Conservation (phyloP, 2,329 filamentous ascomycete species). For the Westerdykella ornata region DNA sequence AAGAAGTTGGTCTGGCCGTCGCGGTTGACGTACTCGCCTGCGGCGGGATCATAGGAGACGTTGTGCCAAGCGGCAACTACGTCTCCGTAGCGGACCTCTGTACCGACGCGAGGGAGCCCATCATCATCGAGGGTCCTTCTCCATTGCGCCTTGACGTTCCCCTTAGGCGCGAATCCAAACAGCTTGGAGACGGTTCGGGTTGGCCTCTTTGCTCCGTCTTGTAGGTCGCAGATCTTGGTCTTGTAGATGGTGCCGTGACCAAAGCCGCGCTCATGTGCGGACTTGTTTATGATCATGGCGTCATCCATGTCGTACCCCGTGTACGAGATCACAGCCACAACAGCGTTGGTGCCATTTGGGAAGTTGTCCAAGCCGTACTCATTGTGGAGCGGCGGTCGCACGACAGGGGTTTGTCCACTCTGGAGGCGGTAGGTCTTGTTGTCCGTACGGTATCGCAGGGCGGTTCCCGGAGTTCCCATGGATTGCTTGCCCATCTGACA, state of each 20-base stretch:
- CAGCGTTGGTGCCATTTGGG: conserved; percentile 89
- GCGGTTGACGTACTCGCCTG: conserved; percentile 73
- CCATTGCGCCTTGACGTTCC: conserved; percentile 62
- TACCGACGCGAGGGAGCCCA: conserved; percentile 75
- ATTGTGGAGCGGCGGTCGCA: conserved; percentile 87
- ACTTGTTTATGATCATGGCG: conserved; percentile 99
- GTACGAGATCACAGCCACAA: conserved; percentile 97
- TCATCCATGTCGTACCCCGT: conserved; percentile 99
- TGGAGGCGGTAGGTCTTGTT: conserved; percentile 96
- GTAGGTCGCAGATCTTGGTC: conserved; percentile 82
- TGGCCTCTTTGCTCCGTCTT: conserved; percentile 66
- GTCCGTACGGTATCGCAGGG: conserved; percentile 80
- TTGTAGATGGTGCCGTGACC: conserved; percentile 97
- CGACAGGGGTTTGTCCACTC: conserved; percentile 91
- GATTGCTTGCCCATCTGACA: conserved; percentile 99
- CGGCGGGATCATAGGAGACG: conserved; percentile 66
- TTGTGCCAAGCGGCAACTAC: conserved; percentile 84
- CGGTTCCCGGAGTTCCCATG: conserved; percentile 91
- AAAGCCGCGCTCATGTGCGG: conserved; percentile 89
- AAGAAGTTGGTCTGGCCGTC: conserved; percentile 82
- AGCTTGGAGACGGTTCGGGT: conserved; percentile 68
- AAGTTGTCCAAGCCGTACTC: conserved; percentile 97
- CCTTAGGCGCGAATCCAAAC: conserved; percentile 83
- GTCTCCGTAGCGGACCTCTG: conserved; percentile 71
- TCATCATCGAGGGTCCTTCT: conserved; percentile 75